Base-by-base conservation (phyloP, 2,329 filamentous ascomycete species). In the Botrytis fragariae region DNA sequence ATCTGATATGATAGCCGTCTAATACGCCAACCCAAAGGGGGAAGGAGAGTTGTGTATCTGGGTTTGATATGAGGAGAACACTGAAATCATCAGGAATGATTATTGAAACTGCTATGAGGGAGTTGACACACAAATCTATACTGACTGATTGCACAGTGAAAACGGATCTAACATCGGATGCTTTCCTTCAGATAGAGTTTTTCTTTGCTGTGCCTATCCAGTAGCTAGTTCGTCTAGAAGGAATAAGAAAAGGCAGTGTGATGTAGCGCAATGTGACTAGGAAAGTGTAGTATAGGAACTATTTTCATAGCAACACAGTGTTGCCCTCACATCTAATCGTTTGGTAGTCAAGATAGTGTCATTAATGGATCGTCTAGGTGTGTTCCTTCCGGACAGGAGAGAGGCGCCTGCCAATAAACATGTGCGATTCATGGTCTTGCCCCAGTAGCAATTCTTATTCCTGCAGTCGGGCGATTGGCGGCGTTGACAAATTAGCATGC, bases 381-480 rank as follows among this genome's bases (percentile, higher is more conserved):
- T 48, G 20, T 65, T 65, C 63, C 44, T 65, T 51, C 63, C 22
- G 5, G 25, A n/a, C 32, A 48, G 16, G 10, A 54, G 14, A 67
- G 45, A 67, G 25, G 44, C 32, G 32, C 45, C 35, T 44, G 20
- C 64, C 45, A 67, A 29, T 39, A 4, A 54, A 65, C 20, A 29
- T n/a, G 4, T 25, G 64, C 44, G 32, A 67, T 54, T 67, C 32
- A 51, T 54, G 44, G 22, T 18, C 48, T 67, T 35, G 22, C 32
- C 63, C 44, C 25, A 62, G 42, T 62, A 4, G 25, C 37, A 42
- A 29, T n/a, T 48, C 1, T n/a, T 51, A 67, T 67, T 67, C 63
- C 63, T 67, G 45, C 45, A 67, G 45, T 39, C 45, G 64, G 64
- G 64, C 64, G 32, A 67, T 51, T 65, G 63, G 63, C 35, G 45